Percentiles rank a stretch among this genome's conserved stretches.
These are phyloP conservation scores for Paramecium biaurelia DNA, from an alignment of 73 alveolate species.

Conservation along the genomic window DNA sequence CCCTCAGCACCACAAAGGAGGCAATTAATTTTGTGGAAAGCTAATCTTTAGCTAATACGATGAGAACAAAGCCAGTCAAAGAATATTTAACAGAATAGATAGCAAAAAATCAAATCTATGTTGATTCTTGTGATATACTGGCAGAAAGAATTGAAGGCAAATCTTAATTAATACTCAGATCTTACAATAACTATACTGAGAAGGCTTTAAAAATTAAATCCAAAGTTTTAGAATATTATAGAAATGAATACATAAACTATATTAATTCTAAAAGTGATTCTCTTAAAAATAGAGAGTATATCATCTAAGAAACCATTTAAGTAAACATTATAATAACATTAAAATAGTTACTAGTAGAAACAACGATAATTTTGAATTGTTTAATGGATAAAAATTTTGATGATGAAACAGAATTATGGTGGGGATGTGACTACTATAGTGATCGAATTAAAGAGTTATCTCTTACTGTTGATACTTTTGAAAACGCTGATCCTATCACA, in stretches of 20 bases:
- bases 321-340: background rate
- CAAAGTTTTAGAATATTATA: background rate
- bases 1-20: background rate
- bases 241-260: background rate
- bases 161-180: background rate
- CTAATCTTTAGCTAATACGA: background rate
- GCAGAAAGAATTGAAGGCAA: constrained; percentile 6
- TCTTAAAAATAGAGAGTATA: background rate
- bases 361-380: background rate
- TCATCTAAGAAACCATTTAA: background rate
- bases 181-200: constrained; percentile 11
- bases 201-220: background rate
- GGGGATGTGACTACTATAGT: background rate
- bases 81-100: background rate
- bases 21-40: constrained; percentile 24
- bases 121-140: constrained; percentile 17
- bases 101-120: background rate
- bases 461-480: background rate
- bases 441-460: background rate
- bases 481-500: background rate
- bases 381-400: constrained; percentile 49
- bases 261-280: background rate
- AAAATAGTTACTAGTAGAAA: background rate
- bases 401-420: constrained; percentile 40
- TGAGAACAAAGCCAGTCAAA: constrained; percentile 28